A percentile compares a stretch with the other conserved stretches of the same genome.
phyloP scores from a whole-genome alignment of 495 filamentous ascomycete species.

The Articulospora tetracladia region DNA sequence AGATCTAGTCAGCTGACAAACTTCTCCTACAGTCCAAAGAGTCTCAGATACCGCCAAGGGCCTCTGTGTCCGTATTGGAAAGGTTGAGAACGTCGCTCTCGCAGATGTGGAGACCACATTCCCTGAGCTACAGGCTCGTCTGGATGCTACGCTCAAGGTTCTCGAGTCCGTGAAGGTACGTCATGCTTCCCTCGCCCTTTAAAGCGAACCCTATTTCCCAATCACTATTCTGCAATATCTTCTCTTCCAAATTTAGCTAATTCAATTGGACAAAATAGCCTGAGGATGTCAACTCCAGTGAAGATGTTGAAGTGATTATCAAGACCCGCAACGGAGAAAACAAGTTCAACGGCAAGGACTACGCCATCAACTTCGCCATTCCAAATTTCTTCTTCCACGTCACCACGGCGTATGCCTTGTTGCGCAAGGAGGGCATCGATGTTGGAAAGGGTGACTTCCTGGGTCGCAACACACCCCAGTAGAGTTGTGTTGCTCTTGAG shows the following conservation, averaged over 20 bases:
- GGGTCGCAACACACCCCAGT: conserved; percentile 1
- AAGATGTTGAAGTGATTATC: conserved; percentile 27
- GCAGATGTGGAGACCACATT: conserved; percentile 37
- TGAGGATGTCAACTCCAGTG: conserved; percentile 30
- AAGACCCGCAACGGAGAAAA: conserved; percentile 12
- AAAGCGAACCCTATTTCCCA: neutral
- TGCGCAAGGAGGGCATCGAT: conserved; percentile 51
- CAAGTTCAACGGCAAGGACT: conserved; percentile 19
- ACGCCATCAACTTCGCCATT: conserved; percentile 35
- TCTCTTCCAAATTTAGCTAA: neutral
- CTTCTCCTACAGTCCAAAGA: conserved; percentile 26
- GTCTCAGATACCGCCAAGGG: conserved; percentile 29
- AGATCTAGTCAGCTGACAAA: neutral
- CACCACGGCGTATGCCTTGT: conserved; percentile 48
- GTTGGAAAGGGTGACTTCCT: conserved; percentile 54
- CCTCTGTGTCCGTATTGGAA: conserved; percentile 28
- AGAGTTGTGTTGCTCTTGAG: neutral
- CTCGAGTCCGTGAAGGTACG: conserved; percentile 29
- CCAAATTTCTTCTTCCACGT: conserved; percentile 61
- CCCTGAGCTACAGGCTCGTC: conserved; percentile 33
- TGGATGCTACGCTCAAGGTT: conserved; percentile 34
- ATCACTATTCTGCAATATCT: neutral
- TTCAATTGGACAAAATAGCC: conserved; percentile 8
- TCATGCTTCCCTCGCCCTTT: neutral
- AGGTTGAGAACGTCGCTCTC: conserved; percentile 21